These are phyloP conservation scores for Sicyos baderoa DNA, from an alignment of 306 rosid genomes.

Conservation along the genomic window DNA sequence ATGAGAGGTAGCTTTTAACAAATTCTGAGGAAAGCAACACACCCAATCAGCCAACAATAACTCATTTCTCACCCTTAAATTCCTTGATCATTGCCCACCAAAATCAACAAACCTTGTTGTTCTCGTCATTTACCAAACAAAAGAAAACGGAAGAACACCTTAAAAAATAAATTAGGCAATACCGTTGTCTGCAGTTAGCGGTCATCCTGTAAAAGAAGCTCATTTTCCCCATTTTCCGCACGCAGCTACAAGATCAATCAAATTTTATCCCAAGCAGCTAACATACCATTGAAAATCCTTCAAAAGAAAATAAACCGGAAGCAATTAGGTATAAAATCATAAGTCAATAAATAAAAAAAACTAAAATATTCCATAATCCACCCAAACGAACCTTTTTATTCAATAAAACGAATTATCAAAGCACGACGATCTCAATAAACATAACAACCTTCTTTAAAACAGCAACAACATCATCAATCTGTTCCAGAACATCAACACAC, in stretches of 20 bases:
- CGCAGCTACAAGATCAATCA: not conserved
- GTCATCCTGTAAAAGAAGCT: constrained; percentile 8
- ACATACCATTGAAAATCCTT: constrained; percentile 9
- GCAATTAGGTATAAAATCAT: not conserved
- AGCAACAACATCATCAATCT: not conserved
- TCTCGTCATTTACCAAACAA: not conserved
- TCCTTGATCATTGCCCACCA: too few relatives aligned
- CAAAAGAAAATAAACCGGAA: constrained; percentile 3
- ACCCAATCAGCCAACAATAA: not conserved
- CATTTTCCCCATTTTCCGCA: constrained; percentile 8
- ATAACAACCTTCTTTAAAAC: not conserved
- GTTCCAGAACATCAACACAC: not conserved
- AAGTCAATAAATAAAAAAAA: not conserved
- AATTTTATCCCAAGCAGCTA: constrained; percentile 5
- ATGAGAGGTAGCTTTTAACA: not conserved
- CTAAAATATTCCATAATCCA: not conserved
- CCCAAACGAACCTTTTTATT: not conserved
- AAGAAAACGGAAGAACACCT: too few relatives aligned
- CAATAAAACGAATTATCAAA: not conserved
- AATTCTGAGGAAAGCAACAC: not conserved
- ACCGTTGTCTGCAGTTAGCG: constrained; percentile 15
- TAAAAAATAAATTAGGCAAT: not conserved
- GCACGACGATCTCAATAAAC: not conserved
- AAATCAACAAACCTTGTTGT: not conserved
- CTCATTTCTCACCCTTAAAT: not conserved